Evolutionary conservation across 2,329 filamentous ascomycete genomes (phyloP).

Genomic region (Falciphora oryzae): DNA sequence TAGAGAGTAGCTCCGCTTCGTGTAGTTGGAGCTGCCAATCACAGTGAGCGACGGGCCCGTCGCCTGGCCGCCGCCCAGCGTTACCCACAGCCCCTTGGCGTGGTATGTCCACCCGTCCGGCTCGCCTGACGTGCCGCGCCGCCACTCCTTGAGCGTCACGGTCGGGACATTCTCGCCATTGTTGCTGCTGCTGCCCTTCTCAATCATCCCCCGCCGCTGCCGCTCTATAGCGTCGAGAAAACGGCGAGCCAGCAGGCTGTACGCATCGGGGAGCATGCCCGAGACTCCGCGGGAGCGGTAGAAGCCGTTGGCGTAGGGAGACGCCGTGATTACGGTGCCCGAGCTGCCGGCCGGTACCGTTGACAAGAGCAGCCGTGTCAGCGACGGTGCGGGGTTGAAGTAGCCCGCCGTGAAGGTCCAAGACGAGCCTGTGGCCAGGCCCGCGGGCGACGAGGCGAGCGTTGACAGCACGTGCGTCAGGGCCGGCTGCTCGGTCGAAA

Average conservation of each 20-base stretch:
- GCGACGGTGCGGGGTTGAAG: constrained; percentile 88
- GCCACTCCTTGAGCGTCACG: constrained; percentile 83
- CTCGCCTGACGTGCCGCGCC: constrained; percentile 70
- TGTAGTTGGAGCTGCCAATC: constrained; percentile 93
- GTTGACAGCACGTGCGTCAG: constrained; percentile 68
- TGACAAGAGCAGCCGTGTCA: constrained; percentile 72
- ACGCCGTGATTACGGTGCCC: constrained; percentile 86
- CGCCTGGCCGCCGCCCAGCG: constrained; percentile 51
- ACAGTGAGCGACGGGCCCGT: constrained; percentile 69
- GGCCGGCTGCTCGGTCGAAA: constrained; percentile 83
- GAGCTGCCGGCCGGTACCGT: constrained; percentile 52
- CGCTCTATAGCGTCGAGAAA: constrained; percentile 59
- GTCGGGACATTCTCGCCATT: constrained; percentile 39
- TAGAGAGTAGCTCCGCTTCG: constrained; percentile 83
- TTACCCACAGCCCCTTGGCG: constrained; percentile 92
- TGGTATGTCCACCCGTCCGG: constrained; percentile 95
- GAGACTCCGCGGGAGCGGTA: constrained; percentile 83
- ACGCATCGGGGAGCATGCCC: constrained; percentile 84
- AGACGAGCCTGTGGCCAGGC: constrained; percentile 56
- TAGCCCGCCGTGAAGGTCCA: constrained; percentile 99
- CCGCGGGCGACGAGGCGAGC: constrained; percentile 49
- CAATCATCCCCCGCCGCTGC: background rate
- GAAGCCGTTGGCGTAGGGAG: constrained; percentile 92
- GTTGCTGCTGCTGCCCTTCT: constrained; percentile 23
- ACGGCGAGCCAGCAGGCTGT: constrained; percentile 77